Conservation (phyloP, 2,329 filamentous ascomycete genomes). For the Thielaviopsis cerberus region DNA sequence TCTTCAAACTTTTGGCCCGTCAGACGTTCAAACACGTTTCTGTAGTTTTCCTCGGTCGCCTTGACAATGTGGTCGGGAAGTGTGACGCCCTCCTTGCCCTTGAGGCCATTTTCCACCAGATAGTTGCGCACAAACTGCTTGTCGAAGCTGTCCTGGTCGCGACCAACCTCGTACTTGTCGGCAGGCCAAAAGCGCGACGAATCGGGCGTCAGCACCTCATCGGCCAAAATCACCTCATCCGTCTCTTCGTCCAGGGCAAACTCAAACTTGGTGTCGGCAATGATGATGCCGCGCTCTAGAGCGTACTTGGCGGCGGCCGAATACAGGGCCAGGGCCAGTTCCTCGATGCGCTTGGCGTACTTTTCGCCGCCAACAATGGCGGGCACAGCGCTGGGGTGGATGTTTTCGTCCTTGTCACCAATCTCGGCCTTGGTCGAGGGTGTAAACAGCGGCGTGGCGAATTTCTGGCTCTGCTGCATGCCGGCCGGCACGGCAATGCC, state of each 20-base stretch:
- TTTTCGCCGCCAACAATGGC: constrained; percentile 19
- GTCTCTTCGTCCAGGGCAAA: constrained; percentile 23
- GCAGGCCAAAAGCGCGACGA: constrained; percentile 74
- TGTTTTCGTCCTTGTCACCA: constrained; percentile 71
- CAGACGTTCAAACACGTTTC: constrained; percentile 52
- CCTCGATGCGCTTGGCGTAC: constrained; percentile 18
- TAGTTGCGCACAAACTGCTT: constrained; percentile 76
- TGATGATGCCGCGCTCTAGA: constrained; percentile 20
- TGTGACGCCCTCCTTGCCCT: constrained; percentile 16
- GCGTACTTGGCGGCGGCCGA: constrained; percentile 42
- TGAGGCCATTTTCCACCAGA: constrained; percentile 49
- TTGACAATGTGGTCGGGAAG: constrained; percentile 54
- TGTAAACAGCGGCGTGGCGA: constrained; percentile 48
- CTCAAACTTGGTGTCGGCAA: constrained; percentile 34
- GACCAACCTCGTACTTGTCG: constrained; percentile 43
- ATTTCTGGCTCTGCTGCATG: constrained; percentile 49
- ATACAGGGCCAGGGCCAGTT: constrained; percentile 19
- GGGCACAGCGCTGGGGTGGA: constrained; percentile 49
- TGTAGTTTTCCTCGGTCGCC: constrained; percentile 54
- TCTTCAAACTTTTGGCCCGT: constrained; percentile 32
- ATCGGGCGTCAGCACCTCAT: constrained; percentile 74
- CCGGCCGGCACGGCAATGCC: constrained; percentile 51
- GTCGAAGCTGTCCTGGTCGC: constrained; percentile 67
- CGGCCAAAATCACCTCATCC: constrained; percentile 29
- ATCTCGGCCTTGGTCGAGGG: constrained; percentile 71